Conservation (phyloP, 2,329 filamentous ascomycete genomes). For the Volutella citrinella region DNA sequence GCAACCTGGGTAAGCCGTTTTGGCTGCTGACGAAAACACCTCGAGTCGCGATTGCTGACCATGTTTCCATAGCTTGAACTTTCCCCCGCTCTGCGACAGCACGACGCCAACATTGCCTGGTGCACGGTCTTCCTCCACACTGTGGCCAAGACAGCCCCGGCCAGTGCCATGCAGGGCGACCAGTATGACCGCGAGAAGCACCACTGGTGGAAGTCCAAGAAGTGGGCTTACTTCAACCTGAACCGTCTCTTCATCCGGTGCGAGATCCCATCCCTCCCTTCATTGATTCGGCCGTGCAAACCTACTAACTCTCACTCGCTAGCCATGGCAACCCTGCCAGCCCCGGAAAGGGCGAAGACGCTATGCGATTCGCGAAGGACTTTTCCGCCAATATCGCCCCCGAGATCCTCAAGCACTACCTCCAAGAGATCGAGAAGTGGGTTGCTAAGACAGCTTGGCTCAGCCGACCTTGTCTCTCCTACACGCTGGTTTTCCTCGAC, state of each 20-base stretch:
- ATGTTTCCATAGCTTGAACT: constrained; percentile 70
- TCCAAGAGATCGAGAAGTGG: constrained; percentile 96
- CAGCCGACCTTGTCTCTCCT: constrained; percentile 88
- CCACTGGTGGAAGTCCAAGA: constrained; percentile 99
- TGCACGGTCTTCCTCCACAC: constrained; percentile 92
- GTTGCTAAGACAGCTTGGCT: constrained; percentile 92
- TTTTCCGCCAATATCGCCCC: constrained; percentile 92
- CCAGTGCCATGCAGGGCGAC: constrained; percentile 78
- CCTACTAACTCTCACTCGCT: too few species aligned
- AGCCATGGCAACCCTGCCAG: constrained; percentile 87
- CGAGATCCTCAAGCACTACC: constrained; percentile 92
- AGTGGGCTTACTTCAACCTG: constrained; percentile 97
- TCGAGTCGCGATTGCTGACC: constrained; percentile 22
- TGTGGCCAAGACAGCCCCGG: constrained; percentile 79
- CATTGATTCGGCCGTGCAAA: too few species aligned
- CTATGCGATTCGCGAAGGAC: constrained; percentile 79
- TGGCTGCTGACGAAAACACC: too few species aligned
- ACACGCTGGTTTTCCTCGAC: constrained; percentile 91
- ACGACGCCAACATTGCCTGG: constrained; percentile 87
- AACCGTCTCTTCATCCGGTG: constrained; percentile 93
- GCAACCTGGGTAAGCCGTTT: constrained; percentile 88
- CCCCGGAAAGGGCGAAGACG: constrained; percentile 72
- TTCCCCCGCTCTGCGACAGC: constrained; percentile 70
- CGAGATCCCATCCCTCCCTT: too few species aligned
- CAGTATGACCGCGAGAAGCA: constrained; percentile 84